Conservation (phyloP, 2,329 filamentous ascomycete genomes). For the Stagonosporopsis cucurbitacearum region DNA sequence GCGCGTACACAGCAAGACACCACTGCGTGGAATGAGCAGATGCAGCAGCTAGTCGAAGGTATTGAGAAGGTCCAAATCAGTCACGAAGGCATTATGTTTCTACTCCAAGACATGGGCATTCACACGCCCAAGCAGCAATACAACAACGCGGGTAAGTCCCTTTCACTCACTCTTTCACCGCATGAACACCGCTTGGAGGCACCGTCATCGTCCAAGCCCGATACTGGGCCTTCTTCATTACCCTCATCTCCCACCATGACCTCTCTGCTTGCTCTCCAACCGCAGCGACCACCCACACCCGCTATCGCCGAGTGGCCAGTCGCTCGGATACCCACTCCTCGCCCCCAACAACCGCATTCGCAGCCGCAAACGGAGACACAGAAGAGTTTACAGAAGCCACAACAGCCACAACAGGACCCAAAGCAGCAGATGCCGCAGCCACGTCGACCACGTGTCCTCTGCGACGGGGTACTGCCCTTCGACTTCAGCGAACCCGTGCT, state of each 20-base stretch:
- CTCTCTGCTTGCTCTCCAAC: neutral
- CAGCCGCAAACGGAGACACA: neutral
- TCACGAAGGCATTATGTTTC: constrained; percentile 23
- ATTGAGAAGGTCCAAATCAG: constrained; percentile 1
- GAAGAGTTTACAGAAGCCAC: neutral
- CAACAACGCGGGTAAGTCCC: constrained; percentile 71
- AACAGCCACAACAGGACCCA: neutral
- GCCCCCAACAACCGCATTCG: neutral
- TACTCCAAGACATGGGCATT: constrained; percentile 18
- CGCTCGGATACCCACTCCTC: neutral
- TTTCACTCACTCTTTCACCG: constrained; percentile 77
- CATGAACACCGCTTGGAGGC: neutral
- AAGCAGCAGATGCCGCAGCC: neutral
- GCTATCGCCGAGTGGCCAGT: neutral
- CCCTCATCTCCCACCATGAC: neutral
- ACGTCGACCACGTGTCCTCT: neutral
- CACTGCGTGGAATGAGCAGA: constrained; percentile 22
- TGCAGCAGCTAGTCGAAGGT: constrained; percentile 15
- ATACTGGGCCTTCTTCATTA: neutral
- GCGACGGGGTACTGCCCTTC: neutral
- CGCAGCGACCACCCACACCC: neutral
- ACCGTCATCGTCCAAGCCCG: neutral
- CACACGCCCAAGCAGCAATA: constrained; percentile 26
- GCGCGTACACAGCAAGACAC: constrained; percentile 4
- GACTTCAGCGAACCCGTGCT: constrained; percentile 55